Base-by-base conservation (phyloP, 2,329 filamentous ascomycete genomes). In the Clathrospora elynae region DNA sequence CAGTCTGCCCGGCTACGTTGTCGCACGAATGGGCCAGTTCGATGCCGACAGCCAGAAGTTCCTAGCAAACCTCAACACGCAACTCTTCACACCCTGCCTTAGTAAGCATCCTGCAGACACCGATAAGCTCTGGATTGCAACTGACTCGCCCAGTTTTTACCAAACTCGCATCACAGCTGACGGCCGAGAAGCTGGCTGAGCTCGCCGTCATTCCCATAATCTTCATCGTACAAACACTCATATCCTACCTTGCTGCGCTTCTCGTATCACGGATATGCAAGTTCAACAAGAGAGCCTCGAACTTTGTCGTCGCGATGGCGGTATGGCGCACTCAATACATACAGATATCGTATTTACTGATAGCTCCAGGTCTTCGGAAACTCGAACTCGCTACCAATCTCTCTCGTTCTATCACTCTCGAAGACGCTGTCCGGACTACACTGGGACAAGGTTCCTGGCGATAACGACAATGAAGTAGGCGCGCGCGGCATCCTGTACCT, bases 221-320 rank as follows among this genome's bases (percentile, higher is more conserved):
- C 67, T 97, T 97, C 71, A 62, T 90, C 46, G 78, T 93, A 19
- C 92, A 96, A 73, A 96, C 90, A 0, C 57, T 87, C 6, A 84
- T 97, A 18, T 97, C 92, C 10, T 99, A 90, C 74, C 40, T 82
- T 3, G 89, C 90, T 39, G 85, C 91, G 2, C 73, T 83, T 6
- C 61, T 79, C 9, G 81, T 97, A 40, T 82, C 88, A 12, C 86
- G 82, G 71, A 75, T 83, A 34, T 95, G 91, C 68, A 78, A 88
- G 11, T 91, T 99, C 72, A 84, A 83, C 59, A 90, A 87, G 70
- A 84, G 92, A 50, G 88, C 90, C 28, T 82, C 86, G 55, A 99
- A 99, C 73, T 99, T 99, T 64, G 87, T 99, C 28, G 88, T 90
- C 20, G 93, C 93, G 38, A 99, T 99, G 93, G 91, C 88, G 34